Evolutionary conservation across 176 grass and related monocot species (phyloP), one percentile per base, ranked within the genome.

Genomic region (Pharus latifolius): DNA sequence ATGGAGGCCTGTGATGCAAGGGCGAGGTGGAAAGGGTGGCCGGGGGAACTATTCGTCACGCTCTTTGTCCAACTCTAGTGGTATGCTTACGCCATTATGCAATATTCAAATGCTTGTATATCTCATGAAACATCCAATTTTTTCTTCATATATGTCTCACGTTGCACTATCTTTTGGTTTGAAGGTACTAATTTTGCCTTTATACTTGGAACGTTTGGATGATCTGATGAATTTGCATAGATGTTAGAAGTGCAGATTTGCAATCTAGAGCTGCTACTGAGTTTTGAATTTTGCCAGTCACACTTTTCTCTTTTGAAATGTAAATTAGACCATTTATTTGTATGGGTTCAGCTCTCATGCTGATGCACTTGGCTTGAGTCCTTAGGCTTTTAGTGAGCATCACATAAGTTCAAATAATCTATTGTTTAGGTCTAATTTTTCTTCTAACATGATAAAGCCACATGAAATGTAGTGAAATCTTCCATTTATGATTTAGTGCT

Each of bases 11-110:
- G 76, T 35, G 10, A 29, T 69, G 55, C 78, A 90, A 26, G 87
- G 80, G 48, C 37, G 72, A 72, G 80, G 72, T 67, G 88, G 80
- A 70, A 87, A 71, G 66, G 64, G 63, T 45, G 76, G 82, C 13
- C 82, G 76, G 17, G 67, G 67, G 50, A 85, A 48, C 47, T 84
- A 73, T 70, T 73, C 74, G 75, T 83, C 80, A 47, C 80, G 66
- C 31, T 47, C 48, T 54, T 41, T 80, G 20, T 30, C 40, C 6
- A 59, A 20, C 54, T 46, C 76, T 63, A 80, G 73, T 75, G 80
- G 88, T 91, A 78, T 71, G 45, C 47, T 24, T 57, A 53, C 51
- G 8, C 5, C 8, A 30, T 60, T 30, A 60, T 58, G 16, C 10
- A 12, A 40, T 16, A 22, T 41, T 60, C 44, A 57, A 13, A 37